Conservation (phyloP, 306 rosid genomes). For the Sicyos baderoa region DNA sequence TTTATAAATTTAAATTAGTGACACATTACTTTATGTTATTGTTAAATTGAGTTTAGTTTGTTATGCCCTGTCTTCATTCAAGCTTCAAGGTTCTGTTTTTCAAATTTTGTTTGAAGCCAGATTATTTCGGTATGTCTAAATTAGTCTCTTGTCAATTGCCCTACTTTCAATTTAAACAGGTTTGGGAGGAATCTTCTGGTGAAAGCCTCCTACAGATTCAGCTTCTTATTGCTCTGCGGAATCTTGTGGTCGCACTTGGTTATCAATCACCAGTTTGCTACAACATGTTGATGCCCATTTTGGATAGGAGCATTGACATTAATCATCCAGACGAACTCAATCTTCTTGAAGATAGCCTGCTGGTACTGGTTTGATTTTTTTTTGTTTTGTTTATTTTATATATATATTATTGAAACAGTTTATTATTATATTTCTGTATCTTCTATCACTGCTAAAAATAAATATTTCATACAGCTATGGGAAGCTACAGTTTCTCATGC, state of each 20-base stretch:
- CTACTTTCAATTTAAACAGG: constrained; percentile 35
- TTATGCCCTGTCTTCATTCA: neutral
- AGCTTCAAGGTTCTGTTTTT: neutral
- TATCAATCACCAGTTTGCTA: constrained; percentile 81
- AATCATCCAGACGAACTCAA: constrained; percentile 81
- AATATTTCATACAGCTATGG: constrained; percentile 67
- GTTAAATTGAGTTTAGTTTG: constrained; percentile 5
- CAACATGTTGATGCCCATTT: constrained; percentile 66
- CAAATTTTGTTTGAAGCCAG: neutral
- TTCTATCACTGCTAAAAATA: constrained; percentile 20
- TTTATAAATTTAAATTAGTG: constrained; percentile 1
- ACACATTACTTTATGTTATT: neutral
- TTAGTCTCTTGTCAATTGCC: neutral
- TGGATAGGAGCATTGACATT: constrained; percentile 74
- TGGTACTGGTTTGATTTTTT: constrained; percentile 45
- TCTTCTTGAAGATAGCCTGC: constrained; percentile 96
- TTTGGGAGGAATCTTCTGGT: constrained; percentile 92
- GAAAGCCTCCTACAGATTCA: constrained; percentile 93
- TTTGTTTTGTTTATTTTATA: neutral
- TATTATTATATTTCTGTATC: constrained; percentile 20
- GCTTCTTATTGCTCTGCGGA: constrained; percentile 81
- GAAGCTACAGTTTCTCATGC: constrained; percentile 93
- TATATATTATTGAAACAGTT: neutral
- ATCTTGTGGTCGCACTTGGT: constrained; percentile 84
- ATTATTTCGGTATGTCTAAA: neutral